phyloP scores from a whole-genome alignment of 345 rosid genomes.

The Aquilaria yunnanensis region DNA sequence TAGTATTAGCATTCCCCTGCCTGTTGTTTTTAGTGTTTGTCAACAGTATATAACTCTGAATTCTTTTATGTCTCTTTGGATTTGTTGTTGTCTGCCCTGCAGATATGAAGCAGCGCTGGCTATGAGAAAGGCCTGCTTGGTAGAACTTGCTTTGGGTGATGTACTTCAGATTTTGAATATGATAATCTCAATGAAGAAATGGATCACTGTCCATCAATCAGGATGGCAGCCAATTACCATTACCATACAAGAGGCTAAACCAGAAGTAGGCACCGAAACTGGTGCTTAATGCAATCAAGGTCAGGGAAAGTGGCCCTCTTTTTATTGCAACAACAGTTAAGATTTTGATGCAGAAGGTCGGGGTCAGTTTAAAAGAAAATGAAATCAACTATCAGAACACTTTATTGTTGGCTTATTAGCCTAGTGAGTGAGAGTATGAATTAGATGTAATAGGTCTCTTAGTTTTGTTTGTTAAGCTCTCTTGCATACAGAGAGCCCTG shows the following conservation, averaged over 20 bases:
- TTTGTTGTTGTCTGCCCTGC: constrained; percentile 10
- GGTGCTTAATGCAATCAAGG: constrained; percentile 18
- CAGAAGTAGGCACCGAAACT: constrained; percentile 18
- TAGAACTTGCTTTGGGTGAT: constrained; percentile 56
- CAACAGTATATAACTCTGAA: not conserved
- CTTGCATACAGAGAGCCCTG: no score
- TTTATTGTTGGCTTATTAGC: no score
- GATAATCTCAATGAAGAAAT: constrained; percentile 45
- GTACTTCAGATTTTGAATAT: constrained; percentile 65
- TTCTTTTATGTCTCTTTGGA: not conserved
- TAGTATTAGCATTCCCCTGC: constrained; percentile 1
- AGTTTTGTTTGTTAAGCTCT: no score
- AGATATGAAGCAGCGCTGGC: constrained; percentile 79
- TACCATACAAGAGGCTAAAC: constrained; percentile 33
- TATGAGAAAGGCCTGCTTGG: constrained; percentile 51
- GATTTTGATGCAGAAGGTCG: not conserved
- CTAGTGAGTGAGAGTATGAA: no score
- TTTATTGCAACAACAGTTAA: constrained; percentile 8
- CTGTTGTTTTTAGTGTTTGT: no score
- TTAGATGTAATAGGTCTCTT: no score
- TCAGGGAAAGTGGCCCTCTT: constrained; percentile 13
- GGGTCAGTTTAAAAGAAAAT: constrained; percentile 9
- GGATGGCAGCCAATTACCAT: constrained; percentile 81
- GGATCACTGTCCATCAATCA: constrained; percentile 57
- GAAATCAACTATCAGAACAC: not conserved